These are phyloP conservation scores for Pyrenochaeta sp. DNA, from an alignment of 2,329 filamentous ascomycete genomes.

Conservation along the genomic window DNA sequence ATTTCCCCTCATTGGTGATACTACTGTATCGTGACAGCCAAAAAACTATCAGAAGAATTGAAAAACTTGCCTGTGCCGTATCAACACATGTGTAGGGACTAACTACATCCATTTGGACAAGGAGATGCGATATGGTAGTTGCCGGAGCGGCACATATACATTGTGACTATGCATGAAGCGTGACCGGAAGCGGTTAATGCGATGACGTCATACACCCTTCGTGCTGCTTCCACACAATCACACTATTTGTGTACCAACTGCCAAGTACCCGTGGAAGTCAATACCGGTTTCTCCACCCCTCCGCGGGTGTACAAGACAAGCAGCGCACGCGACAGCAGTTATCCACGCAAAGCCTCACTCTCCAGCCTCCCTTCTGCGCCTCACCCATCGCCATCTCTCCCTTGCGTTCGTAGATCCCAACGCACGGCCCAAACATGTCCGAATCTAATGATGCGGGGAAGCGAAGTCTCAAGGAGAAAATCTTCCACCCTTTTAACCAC, in stretches of 20 bases:
- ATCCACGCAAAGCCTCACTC: slow-evolving; percentile 26
- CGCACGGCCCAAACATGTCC: slow-evolving; percentile 29
- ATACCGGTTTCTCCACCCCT: slow-evolving; percentile 31
- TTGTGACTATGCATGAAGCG: background rate
- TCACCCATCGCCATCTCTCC: slow-evolving; percentile 14
- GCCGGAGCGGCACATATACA: background rate
- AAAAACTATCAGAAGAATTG: background rate
- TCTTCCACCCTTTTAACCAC: slow-evolving; percentile 51
- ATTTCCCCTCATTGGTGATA: no score
- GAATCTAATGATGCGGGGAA: slow-evolving; percentile 23
- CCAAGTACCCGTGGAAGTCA: slow-evolving; percentile 20
- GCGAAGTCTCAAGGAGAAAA: slow-evolving; percentile 45
- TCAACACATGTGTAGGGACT: background rate
- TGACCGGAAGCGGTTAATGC: background rate
- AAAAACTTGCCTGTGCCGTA: background rate
- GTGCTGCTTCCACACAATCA: slow-evolving; percentile 8
- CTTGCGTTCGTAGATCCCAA: slow-evolving; percentile 15
- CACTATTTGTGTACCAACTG: slow-evolving; percentile 15
- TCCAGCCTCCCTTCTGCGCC: slow-evolving; percentile 28
- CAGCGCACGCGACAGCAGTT: slow-evolving; percentile 17
- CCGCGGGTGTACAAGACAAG: slow-evolving; percentile 30
- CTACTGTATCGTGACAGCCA: no score
- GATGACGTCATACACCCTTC: background rate
- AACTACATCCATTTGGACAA: background rate
- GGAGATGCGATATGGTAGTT: background rate